phyloP scores from a whole-genome alignment of 495 filamentous ascomycete genomes.

The Penicillium coprophilum region DNA sequence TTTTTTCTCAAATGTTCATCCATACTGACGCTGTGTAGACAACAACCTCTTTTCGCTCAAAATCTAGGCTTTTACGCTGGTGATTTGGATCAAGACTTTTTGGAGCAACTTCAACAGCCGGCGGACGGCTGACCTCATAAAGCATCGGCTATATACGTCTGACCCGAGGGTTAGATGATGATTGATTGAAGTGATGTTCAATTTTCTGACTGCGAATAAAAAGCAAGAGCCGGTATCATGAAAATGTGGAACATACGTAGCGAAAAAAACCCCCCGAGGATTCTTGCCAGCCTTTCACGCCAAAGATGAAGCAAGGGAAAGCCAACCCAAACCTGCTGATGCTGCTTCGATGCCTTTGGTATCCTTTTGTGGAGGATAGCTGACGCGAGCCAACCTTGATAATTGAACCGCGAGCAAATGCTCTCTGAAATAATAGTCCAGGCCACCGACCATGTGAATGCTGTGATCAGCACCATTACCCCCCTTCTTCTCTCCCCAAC shows the following conservation, averaged over 20 bases:
- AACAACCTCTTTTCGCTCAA: slow-evolving; percentile 28
- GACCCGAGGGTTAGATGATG: neutral
- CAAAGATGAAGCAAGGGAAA: slow-evolving; percentile 3
- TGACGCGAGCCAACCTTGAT: slow-evolving; percentile 16
- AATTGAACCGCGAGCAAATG: slow-evolving; percentile 24
- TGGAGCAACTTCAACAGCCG: slow-evolving; percentile 24
- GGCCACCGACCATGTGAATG: slow-evolving; percentile 17
- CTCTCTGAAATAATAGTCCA: slow-evolving; percentile 24
- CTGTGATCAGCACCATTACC: slow-evolving; percentile 17
- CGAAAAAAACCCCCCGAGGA: neutral
- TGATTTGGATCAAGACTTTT: slow-evolving; percentile 27
- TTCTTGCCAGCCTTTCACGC: neutral
- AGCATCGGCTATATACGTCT: neutral
- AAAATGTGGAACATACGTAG: neutral
- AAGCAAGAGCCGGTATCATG: neutral
- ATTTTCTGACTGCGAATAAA: neutral
- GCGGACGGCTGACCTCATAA: neutral
- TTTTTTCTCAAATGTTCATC: neutral
- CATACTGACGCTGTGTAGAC: slow-evolving; percentile 7
- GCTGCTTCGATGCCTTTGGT: slow-evolving; percentile 17
- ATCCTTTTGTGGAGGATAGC: slow-evolving; percentile 23
- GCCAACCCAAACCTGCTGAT: neutral
- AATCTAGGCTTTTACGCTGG: slow-evolving; percentile 29
- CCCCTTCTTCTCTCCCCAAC: slow-evolving; percentile 23
- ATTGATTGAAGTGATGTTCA: neutral